A percentile compares a stretch with the other conserved stretches of the same genome.
Evolutionary conservation across 2,329 filamentous ascomycete genomes (phyloP).

Genomic region (Diaporthe helianthi): DNA sequence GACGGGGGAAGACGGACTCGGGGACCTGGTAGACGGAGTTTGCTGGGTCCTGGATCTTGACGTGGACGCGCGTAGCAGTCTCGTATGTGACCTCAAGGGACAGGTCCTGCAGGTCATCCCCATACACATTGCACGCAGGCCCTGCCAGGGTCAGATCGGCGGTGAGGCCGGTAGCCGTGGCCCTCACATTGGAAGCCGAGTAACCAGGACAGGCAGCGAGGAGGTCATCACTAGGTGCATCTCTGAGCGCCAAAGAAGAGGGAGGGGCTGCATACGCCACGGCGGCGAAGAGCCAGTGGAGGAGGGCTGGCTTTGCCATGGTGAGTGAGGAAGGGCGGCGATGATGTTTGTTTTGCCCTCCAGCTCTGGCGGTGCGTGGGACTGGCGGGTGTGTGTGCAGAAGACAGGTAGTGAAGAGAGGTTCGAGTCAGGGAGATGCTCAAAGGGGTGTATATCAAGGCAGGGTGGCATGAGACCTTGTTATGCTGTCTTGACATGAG

Average conservation of each 20-base stretch:
- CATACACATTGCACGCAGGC: constrained; percentile 71
- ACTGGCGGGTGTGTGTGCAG: constrained; percentile 9
- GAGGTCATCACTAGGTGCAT: constrained; percentile 39
- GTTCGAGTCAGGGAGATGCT: neutral
- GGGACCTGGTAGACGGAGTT: constrained; percentile 78
- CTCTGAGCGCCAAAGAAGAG: constrained; percentile 28
- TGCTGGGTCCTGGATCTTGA: constrained; percentile 75
- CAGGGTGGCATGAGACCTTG: neutral
- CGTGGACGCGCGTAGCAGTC: constrained; percentile 74
- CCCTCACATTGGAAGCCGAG: constrained; percentile 62
- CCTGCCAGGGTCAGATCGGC: constrained; percentile 71
- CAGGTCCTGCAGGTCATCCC: constrained; percentile 69
- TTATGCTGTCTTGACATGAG: neutral
- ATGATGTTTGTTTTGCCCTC: neutral
- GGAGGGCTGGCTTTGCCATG: constrained; percentile 28
- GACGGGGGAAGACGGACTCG: constrained; percentile 70
- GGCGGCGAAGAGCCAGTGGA: constrained; percentile 35
- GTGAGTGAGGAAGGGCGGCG: neutral
- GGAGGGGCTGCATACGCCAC: constrained; percentile 31
- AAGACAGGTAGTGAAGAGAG: neutral
- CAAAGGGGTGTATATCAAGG: too few species aligned
- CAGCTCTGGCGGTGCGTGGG: neutral
- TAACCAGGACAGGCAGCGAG: constrained; percentile 65
- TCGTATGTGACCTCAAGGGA: constrained; percentile 71
- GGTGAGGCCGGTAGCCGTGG: constrained; percentile 59